Percentiles rank a stretch among this genome's conserved stretches.
Conservation (phyloP, 768 basidiomycete genomes). For the Wakefieldia striispora region DNA sequence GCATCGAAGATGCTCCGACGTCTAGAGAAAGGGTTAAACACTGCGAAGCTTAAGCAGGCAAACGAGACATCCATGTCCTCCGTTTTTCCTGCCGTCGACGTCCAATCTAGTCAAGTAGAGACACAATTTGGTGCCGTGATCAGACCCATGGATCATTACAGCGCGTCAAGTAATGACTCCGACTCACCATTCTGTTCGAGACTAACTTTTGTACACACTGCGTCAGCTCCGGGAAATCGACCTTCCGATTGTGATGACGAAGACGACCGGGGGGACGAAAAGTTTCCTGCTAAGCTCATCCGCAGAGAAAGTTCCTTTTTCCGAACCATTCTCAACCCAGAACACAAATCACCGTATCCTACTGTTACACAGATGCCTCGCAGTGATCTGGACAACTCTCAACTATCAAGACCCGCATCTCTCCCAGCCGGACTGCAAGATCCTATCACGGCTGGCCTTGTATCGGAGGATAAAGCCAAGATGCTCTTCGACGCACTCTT, state of each 20-base stretch:
- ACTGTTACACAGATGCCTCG: conserved; percentile 31
- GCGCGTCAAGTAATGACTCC: conserved; percentile 25
- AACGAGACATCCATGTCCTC: conserved; percentile 33
- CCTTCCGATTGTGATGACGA: conserved; percentile 53
- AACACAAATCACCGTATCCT: conserved; percentile 42
- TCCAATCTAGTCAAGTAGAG: conserved; percentile 25
- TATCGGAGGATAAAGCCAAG: conserved; percentile 68
- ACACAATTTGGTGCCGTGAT: conserved; percentile 30
- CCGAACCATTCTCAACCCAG: conserved; percentile 77
- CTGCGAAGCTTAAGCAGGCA: conserved; percentile 67
- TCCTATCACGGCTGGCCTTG: conserved; percentile 68
- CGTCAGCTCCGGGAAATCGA: conserved; percentile 23
- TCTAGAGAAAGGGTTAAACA: conserved; percentile 79
- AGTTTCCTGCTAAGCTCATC: conserved; percentile 76
- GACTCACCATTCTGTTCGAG: neutral
- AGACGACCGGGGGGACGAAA: conserved; percentile 63
- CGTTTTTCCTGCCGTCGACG: conserved; percentile 33
- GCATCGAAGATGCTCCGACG: conserved; percentile 88
- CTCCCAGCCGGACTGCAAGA: conserved; percentile 48
- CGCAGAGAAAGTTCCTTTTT: conserved; percentile 80
- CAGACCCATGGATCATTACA: conserved; percentile 30
- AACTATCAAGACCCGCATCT: conserved; percentile 33
- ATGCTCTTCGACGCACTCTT: conserved; percentile 77
- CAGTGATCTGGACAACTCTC: conserved; percentile 38
- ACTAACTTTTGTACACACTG: conserved; percentile 2